Evolutionary conservation across 257 asterid species (phyloP), one percentile per base, ranked within the genome.

Genomic region (Gentiana macrophylla): DNA sequence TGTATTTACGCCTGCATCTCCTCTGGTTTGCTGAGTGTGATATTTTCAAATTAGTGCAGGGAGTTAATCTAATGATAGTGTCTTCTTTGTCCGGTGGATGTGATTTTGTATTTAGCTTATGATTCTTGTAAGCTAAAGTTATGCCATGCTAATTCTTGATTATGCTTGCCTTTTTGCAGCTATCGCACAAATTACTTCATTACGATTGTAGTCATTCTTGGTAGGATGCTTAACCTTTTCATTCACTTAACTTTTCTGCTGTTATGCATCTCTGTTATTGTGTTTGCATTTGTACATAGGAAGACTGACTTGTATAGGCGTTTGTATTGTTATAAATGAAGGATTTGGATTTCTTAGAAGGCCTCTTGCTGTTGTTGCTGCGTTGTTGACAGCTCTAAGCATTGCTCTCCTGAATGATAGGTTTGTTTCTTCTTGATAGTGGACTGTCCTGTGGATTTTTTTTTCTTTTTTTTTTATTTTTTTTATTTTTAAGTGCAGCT

Each of bases 121-220:
- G 37, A 41, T 41, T 2, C 9, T 57, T 38, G 34, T 32, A 32
- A 12, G 44, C 44, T 38, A 32, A 46, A 5, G 12, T 53, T 52
- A 12, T 34, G 41, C 12, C 32, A 36, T 51, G 9, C 46, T 41
- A 10, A 41, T 41, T 7, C 46, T 41, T 41, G 46, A 10, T 41
- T 41, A 41, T 41, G 9, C 9, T 2, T 41, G 46, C 45, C 12
- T 49, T 52, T 37, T 66, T 76, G 84, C 92, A 89, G 97, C 81
- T 89, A 89, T 54, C 74, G 97, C 81, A 86, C 97, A 41, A 89
- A 89, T 80, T 89, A 89, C 65, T 89, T 89, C 88, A 74, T 89
- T 49, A 70, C 80, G 95, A 74, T 84, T 73, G 73, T 74, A 63
- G 48, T 80, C 73, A 82, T 84, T 80, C 90, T 89, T 43, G 97